Percentiles rank a stretch among this genome's conserved stretches.
Evolutionary conservation across 768 basidiomycete genomes (phyloP).

Genomic region (Calocera viscosa): DNA sequence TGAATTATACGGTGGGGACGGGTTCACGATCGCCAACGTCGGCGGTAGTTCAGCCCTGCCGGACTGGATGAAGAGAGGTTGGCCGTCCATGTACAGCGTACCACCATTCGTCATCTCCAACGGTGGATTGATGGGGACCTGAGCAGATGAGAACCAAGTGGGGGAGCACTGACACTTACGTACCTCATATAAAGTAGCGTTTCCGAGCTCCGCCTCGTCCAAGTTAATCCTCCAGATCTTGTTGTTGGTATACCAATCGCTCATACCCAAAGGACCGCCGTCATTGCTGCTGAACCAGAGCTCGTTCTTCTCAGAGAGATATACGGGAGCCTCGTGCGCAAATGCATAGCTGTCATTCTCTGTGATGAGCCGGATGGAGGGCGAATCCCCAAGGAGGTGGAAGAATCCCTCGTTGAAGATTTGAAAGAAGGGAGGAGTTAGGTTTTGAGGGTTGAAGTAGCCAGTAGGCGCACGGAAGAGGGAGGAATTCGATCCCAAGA

Average conservation of each 20-base stretch:
- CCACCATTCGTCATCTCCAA: constrained; percentile 63
- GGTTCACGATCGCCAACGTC: constrained; percentile 52
- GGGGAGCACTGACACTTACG: constrained; percentile 38
- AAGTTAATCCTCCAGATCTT: constrained; percentile 51
- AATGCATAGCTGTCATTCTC: constrained; percentile 52
- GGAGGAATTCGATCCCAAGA: constrained; percentile 34
- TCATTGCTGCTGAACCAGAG: constrained; percentile 62
- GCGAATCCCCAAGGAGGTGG: constrained; percentile 41
- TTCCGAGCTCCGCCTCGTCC: constrained; percentile 39
- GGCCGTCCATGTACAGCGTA: constrained; percentile 14
- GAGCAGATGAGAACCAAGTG: constrained; percentile 14
- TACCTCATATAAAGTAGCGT: constrained; percentile 28
- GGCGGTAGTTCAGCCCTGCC: constrained; percentile 53
- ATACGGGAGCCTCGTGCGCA: constrained; percentile 70
- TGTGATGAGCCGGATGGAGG: constrained; percentile 48
- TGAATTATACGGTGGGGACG: constrained; percentile 47
- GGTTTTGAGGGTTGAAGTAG: constrained; percentile 46
- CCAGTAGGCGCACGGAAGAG: constrained; percentile 31
- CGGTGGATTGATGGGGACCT: constrained; percentile 47
- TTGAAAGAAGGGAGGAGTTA: constrained; percentile 48
- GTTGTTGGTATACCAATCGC: constrained; percentile 51
- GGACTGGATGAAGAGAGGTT: constrained; percentile 48
- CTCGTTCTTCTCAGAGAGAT: constrained; percentile 51
- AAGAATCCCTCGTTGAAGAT: constrained; percentile 45
- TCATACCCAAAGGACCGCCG: constrained; percentile 52